Evolutionary conservation across 805 yeast species (phyloP).

Genomic region (Nakazawaea wickerhamii): DNA sequence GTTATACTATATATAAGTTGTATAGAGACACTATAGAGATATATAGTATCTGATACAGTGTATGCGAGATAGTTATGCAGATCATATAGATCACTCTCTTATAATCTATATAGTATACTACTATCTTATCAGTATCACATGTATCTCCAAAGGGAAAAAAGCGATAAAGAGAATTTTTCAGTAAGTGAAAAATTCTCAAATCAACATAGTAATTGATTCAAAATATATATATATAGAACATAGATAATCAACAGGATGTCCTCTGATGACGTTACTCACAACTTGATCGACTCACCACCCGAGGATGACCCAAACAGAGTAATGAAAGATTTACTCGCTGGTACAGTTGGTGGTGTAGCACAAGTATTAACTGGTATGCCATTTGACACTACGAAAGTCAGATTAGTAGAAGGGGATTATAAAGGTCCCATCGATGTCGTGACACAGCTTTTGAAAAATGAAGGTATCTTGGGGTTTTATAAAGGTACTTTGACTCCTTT

Average conservation of each 20-base stretch:
- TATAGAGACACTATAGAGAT: too few species aligned
- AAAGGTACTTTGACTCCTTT: slow-evolving; percentile 93
- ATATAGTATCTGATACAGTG: too few species aligned
- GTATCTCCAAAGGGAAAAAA: too few species aligned
- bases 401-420: slow-evolving; percentile 74
- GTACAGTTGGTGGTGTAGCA: slow-evolving; percentile 93
- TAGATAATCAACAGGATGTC: slow-evolving; percentile 9
- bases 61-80: too few species aligned
- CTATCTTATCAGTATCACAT: too few species aligned
- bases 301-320: slow-evolving; percentile 37
- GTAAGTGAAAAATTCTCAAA: too few species aligned
- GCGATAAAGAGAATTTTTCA: too few species aligned
- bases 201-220: too few species aligned
- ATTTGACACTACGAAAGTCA: slow-evolving; percentile 89
- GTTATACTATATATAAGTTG: too few species aligned
- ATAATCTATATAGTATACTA: too few species aligned
- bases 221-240: too few species aligned
- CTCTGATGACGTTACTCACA: slow-evolving; percentile 20
- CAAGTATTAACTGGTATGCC: slow-evolving; percentile 97
- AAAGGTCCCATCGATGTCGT: slow-evolving; percentile 75
- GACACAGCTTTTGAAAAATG: slow-evolving; percentile 61
- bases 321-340: slow-evolving; percentile 77
- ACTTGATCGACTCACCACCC: slow-evolving; percentile 18
- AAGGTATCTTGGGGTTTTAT: slow-evolving; percentile 84
- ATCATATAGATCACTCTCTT: too few species aligned